Conservation (phyloP, 129 eudicot species). For the Centella asiatica region DNA sequence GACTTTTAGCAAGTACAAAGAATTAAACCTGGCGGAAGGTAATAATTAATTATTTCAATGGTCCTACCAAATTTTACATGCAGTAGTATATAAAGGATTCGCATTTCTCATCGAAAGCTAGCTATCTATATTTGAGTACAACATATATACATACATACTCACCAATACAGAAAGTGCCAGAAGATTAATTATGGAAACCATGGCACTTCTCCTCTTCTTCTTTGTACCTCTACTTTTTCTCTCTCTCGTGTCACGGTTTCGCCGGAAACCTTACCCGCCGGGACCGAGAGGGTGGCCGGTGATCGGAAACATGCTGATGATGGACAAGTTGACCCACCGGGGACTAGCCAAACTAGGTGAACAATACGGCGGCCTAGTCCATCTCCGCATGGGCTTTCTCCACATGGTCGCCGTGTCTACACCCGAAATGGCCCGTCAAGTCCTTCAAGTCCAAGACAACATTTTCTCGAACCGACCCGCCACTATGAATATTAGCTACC, state of each 20-base stretch:
- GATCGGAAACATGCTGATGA: conserved; percentile 80
- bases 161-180: conserved; percentile 2
- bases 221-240: conserved; percentile 31
- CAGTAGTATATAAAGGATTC: too few relatives aligned
- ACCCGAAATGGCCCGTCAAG: conserved; percentile 62
- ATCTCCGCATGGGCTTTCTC: conserved; percentile 64
- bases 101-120: too few relatives aligned
- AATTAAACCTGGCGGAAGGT: too few relatives aligned
- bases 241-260: conserved; percentile 22
- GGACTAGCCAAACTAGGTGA: conserved; percentile 55
- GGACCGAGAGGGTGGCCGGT: conserved; percentile 83
- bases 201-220: conserved; percentile 21
- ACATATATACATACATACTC: background rate
- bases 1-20: too few relatives aligned
- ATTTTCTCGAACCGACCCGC: conserved; percentile 78
- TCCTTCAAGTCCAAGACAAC: conserved; percentile 76
- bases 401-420: conserved; percentile 63
- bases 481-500: conserved; percentile 63
- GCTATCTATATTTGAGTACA: background rate
- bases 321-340: conserved; percentile 78
- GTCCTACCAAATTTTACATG: too few relatives aligned
- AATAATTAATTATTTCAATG: too few relatives aligned
- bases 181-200: conserved; percentile 9
- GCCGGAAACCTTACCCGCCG: conserved; percentile 50
- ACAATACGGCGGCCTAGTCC: conserved; percentile 65